Evolutionary conservation across 1,284 basidiomycete species (phyloP), one percentile per base, ranked within the genome.

Genomic region (Puccinia coronata): DNA sequence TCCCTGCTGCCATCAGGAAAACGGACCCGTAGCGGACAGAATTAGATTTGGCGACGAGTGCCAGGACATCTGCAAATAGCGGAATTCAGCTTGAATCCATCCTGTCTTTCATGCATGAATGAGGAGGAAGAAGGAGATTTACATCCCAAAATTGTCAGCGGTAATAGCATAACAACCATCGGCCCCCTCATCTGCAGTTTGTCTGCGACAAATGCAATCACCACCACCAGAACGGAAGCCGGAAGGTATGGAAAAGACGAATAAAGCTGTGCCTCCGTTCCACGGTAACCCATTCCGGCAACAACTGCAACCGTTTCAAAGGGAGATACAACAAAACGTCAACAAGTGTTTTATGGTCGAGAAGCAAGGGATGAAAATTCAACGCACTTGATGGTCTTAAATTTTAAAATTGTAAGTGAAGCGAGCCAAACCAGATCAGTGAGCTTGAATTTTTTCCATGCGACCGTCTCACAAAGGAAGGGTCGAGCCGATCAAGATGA

Each of bases 101-200:
- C 25, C 28, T 59, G 57, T 31, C 57, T 18, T 12, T 31, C 28
- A 31, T 4, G 57, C 16, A 59, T n/a, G n/a, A n/a, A n/a, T 71
- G 5, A 2, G 12, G 25, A 16, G 28, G 18, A 11, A 71, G 69
- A 71, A 34, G 3, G 18, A 23, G 51, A 82, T 67, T 82, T 82
- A 82, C 84, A 85, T 25, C 84, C 84, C 36, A 84, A 76, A 82
- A 85, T 83, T 2, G 82, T 82, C 20, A 85, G n/a, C 4, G 84
- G 84, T 4, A 85, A 73, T 14, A 83, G 80, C 4, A 59, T 70
- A 28, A 85, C 70, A 36, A 84, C 83, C 72, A 82, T 83, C 0
- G 84, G 83, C 3, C 82, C 83, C 6, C 84, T 82, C 75, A 84
- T 61, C 12, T 82, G 79, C 16, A 75, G 77, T 28, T 80, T 82